Percentiles rank a stretch among this genome's conserved stretches.
These are phyloP conservation scores for Lanmaoa pseudosensibilis DNA, from an alignment of 768 basidiomycete species.

Conservation along the genomic window DNA sequence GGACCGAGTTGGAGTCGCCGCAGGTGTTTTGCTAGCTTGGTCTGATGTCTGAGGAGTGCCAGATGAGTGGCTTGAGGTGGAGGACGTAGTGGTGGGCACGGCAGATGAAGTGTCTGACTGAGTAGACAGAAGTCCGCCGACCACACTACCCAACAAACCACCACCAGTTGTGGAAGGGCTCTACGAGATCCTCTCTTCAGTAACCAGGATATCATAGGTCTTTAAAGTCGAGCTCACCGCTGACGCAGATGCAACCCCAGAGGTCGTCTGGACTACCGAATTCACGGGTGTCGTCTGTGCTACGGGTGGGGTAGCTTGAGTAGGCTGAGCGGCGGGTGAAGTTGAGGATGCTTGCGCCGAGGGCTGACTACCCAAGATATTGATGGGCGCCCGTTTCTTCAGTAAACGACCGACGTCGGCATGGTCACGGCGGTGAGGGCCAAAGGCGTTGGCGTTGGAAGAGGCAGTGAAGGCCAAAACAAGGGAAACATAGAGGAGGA, in stretches of 20 bases:
- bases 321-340: slow-evolving; percentile 29
- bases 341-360: slow-evolving; percentile 3
- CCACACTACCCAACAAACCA: slow-evolving; percentile 8
- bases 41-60: slow-evolving; percentile 9
- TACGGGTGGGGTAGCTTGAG: slow-evolving; percentile 8
- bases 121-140: slow-evolving; percentile 15
- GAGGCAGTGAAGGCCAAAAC: slow-evolving; percentile 48
- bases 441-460: slow-evolving; percentile 47
- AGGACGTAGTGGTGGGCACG: slow-evolving; percentile 16
- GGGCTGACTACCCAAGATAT: not conserved
- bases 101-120: slow-evolving; percentile 22
- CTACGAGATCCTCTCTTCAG: slow-evolving; percentile 11
- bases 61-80: slow-evolving; percentile 19
- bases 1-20: slow-evolving; percentile 49
- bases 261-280: slow-evolving; percentile 14
- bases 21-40: slow-evolving; percentile 30
- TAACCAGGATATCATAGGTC: not conserved
- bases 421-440: slow-evolving; percentile 53
- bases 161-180: slow-evolving; percentile 10
- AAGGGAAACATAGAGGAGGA: slow-evolving; percentile 62
- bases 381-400: slow-evolving; percentile 55
- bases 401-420: slow-evolving; percentile 61
- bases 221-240: slow-evolving; percentile 17
- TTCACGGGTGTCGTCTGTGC: slow-evolving; percentile 15
- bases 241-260: slow-evolving; percentile 15